phyloP scores from a whole-genome alignment of 2,329 filamentous ascomycete genomes.

The Leptodontidium sp. region DNA sequence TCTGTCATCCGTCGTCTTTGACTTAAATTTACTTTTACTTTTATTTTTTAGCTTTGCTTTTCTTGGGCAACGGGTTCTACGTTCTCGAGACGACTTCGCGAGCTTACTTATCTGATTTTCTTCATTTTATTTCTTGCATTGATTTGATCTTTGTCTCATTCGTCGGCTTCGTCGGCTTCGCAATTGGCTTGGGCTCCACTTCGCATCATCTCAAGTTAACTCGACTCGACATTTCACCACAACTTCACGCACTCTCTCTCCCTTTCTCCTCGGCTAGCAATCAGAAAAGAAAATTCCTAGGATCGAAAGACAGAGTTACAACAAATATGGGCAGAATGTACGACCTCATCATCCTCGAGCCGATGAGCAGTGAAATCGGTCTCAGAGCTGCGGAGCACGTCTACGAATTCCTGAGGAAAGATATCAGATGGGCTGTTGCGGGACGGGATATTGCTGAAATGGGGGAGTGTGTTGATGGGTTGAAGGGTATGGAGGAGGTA shows the following conservation, averaged over 20 bases:
- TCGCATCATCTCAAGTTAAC: no score
- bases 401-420: background rate
- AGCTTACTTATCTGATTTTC: no score
- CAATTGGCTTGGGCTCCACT: no score
- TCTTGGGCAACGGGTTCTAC: background rate
- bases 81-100: background rate
- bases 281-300: no score
- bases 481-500: constrained; percentile 4
- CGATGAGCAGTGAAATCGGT: constrained; percentile 3
- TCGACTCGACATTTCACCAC: no score
- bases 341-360: constrained; percentile 17
- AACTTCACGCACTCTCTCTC: no score
- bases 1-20: no score
- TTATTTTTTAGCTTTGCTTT: background rate
- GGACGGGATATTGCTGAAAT: constrained; percentile 6
- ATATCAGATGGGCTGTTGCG: constrained; percentile 19
- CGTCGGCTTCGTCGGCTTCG: no score
- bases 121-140: no score
- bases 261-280: no score
- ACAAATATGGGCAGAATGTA: constrained; percentile 14
- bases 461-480: constrained; percentile 8
- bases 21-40: no score
- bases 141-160: no score
- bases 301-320: background rate
- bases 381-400: background rate